Evolutionary conservation across 768 basidiomycete genomes (phyloP).

Genomic region (Amanita pseudoporphyria): DNA sequence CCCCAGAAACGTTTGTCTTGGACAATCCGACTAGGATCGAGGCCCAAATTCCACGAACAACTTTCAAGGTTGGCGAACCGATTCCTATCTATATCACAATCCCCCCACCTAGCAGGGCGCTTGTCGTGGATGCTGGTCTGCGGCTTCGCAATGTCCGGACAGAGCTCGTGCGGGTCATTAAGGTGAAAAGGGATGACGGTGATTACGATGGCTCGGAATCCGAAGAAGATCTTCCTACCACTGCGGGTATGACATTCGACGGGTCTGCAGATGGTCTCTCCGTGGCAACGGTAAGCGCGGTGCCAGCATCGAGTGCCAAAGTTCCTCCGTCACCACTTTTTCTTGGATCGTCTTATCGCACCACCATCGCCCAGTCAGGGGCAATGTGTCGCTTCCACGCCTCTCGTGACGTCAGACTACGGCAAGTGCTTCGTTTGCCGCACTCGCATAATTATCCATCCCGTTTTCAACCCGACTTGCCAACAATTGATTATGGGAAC

Average conservation of each 20-base stretch:
- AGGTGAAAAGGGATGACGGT: constrained; percentile 36
- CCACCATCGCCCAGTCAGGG: constrained; percentile 74
- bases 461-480: constrained; percentile 33
- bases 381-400: constrained; percentile 89
- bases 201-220: constrained; percentile 29
- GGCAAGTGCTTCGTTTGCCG: constrained; percentile 71
- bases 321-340: constrained; percentile 28
- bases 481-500: constrained; percentile 32
- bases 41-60: constrained; percentile 63
- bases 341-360: constrained; percentile 33
- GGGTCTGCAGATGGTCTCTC: constrained; percentile 8
- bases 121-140: constrained; percentile 61
- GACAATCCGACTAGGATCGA: constrained; percentile 59
- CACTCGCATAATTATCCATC: constrained; percentile 40
- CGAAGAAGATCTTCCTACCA: constrained; percentile 19
- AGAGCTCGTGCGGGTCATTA: constrained; percentile 64
- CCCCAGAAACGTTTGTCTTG: constrained; percentile 49
- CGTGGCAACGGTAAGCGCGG: constrained; percentile 11
- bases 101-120: constrained; percentile 60
- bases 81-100: constrained; percentile 77
- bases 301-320: constrained; percentile 24
- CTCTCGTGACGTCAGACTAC: constrained; percentile 58
- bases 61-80: constrained; percentile 61
- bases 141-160: constrained; percentile 72
- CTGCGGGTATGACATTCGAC: constrained; percentile 9